Evolutionary conservation across 2,329 filamentous ascomycete genomes (phyloP), one percentile per base, ranked within the genome.

Genomic region (Cercospora sp.): DNA sequence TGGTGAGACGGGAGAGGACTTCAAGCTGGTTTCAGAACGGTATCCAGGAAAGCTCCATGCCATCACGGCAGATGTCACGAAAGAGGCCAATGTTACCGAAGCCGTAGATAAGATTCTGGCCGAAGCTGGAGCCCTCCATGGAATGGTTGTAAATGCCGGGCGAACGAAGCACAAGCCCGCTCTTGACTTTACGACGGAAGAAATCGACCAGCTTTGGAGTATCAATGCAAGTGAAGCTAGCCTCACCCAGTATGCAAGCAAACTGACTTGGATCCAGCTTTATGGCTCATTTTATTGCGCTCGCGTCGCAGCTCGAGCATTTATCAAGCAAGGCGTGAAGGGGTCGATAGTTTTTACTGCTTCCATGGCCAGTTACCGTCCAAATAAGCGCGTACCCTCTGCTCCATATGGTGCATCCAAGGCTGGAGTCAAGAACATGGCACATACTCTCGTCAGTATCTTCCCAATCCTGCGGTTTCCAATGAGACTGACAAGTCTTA

Each of bases 131-230:
- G 80, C 77, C 3, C 69, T 85, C 7, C 81, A 85, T 65, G 84
- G 84, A 77, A 82, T 85, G 2, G 81, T 79, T 12, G 39, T 23
- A 26, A 85, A 86, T 67, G 84, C 84, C 0, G 83, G 84, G 13
- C 76, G 81, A 13, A 86, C 83, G 12, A 84, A 85, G 71, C 84
- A 86, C 70, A 85, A 85, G 72, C 74, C 83, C 1, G 84, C 83
- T 0, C 74, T 85, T 5, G 83, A 86, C 26, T 86, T 84, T 60
- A 84, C 81, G 1, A 80, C 78, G 0, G 82, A 83, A 64, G 82
- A 84, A 65, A 81, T 84, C 42, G 79, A 83, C 66, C 75, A 77
- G 10, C 69, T 84, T 3, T 84, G 81, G 70, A 77, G 77, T 39
- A 78, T 83, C 0, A 83, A 84, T 20, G 60, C 62, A 51, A 51